These are phyloP conservation scores for Tolypocladium tropicale DNA, from an alignment of 2,329 filamentous ascomycete genomes.

Conservation along the genomic window DNA sequence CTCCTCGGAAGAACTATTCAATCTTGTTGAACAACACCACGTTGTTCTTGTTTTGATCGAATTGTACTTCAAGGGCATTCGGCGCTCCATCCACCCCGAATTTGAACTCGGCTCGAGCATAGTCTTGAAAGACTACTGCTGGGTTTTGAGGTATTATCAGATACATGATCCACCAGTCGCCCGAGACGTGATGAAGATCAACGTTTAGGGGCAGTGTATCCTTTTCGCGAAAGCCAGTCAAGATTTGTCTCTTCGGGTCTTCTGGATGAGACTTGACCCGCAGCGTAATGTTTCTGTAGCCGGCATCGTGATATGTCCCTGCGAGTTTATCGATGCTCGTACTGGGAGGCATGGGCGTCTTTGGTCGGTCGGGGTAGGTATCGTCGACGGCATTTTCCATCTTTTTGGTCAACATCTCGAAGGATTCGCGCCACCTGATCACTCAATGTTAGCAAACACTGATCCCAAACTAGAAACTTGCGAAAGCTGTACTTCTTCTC, in stretches of 20 bases:
- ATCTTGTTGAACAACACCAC: background rate
- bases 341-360: background rate
- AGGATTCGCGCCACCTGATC: background rate
- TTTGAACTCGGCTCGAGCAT: background rate
- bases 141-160: background rate
- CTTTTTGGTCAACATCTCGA: background rate
- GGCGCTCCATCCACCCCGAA: background rate
- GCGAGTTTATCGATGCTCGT: background rate
- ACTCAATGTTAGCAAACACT: background rate
- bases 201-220: constrained; percentile 1
- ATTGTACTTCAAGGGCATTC: background rate
- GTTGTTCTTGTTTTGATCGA: background rate
- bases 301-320: background rate
- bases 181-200: constrained; percentile 16
- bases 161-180: constrained; percentile 16
- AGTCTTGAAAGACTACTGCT: background rate
- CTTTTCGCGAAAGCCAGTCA: constrained; percentile 10
- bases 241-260: constrained; percentile 13
- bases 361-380: background rate
- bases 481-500: constrained; percentile 5
- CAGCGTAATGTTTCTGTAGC: background rate
- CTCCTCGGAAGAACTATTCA: background rate
- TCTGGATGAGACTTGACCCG: background rate
- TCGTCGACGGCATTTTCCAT: background rate
- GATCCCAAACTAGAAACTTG: background rate